Base-by-base conservation (phyloP, 2,329 filamentous ascomycete species). In the Colletotrichum euphorbiae region DNA sequence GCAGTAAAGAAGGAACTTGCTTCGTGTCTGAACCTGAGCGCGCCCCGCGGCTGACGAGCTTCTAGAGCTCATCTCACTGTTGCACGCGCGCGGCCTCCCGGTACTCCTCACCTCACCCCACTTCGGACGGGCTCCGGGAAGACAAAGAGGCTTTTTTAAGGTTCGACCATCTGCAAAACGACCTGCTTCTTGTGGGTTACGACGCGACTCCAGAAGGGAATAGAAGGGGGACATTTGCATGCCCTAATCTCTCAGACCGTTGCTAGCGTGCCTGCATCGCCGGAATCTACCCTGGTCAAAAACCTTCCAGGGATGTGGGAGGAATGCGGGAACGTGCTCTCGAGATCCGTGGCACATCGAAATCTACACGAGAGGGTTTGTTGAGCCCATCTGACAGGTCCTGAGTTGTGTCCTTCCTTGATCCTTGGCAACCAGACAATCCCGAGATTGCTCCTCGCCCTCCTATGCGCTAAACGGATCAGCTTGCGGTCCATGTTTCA, bases 51-150 rank as follows among this genome's bases (percentile, higher is more conserved):
- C 51, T 54, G 51, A 54, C 33, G 17, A 36, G 9, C 51, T 42
- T 12, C 38, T 19, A 28, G 52, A 42, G 17, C 38, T 56, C 17
- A 43, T n/a, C 36, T 43, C 8, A 56, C 52, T n/a, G 17, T 42
- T 56, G 15, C 52, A 19, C 21, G 8, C 6, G 11, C 28, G 28
- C 28, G 7, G 28, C 28, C 28, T n/a, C n/a, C 28, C 28, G 7
- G 28, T 6, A 28, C 28, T 28, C 28, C 28, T 36, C 24, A 24
- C 24, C 24, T 54, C 50, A 52, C 17, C 46, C 46, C 50, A 17
- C 24, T 24, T 55, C 62, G 48, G 54, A 54, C 48, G 52, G 61
- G 61, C 61, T 59, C 66, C 66, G 61, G 50, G 54, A 48, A 28
- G 50, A 51, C 31, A 48, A 40, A 12, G 31, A 42, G 6, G 36